Conservation (phyloP, 2,329 filamentous ascomycete genomes). For the Monilinia aucupariae region DNA sequence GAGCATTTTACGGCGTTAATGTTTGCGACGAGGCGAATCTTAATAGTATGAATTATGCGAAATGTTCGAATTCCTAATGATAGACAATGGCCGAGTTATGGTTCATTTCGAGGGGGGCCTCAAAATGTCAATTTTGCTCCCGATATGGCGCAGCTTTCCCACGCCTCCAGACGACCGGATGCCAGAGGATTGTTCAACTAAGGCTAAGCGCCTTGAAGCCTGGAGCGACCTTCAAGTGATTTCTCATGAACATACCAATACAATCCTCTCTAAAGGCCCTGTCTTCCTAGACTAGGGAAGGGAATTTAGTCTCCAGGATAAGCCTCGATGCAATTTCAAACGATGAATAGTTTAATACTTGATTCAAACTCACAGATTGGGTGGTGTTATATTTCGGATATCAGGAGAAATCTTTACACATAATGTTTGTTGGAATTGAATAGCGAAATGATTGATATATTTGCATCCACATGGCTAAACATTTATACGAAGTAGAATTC, state of each 20-base stretch:
- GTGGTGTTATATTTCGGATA: no score
- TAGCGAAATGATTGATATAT: no score
- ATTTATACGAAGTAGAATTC: not conserved
- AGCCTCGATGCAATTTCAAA: no score
- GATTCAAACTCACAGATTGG: not conserved
- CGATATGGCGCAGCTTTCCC: not conserved
- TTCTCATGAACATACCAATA: not conserved
- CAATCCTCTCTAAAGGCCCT: not conserved
- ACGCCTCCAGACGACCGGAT: no score
- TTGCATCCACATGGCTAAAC: not conserved
- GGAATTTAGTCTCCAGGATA: not conserved
- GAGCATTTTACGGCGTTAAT: conserved; percentile 12
- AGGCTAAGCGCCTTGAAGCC: not conserved
- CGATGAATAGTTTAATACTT: not conserved
- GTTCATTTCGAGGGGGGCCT: not conserved
- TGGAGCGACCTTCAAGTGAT: not conserved
- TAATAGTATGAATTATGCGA: conserved; percentile 1
- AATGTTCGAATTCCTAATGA: not conserved
- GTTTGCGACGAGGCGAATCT: not conserved
- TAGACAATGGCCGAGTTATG: not conserved
- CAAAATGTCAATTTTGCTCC: not conserved
- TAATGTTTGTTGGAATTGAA: not conserved
- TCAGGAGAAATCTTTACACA: not conserved
- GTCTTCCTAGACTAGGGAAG: not conserved
- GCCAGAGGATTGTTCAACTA: not conserved